phyloP scores from a whole-genome alignment of 1,284 basidiomycete genomes.

The Boletus mariae region DNA sequence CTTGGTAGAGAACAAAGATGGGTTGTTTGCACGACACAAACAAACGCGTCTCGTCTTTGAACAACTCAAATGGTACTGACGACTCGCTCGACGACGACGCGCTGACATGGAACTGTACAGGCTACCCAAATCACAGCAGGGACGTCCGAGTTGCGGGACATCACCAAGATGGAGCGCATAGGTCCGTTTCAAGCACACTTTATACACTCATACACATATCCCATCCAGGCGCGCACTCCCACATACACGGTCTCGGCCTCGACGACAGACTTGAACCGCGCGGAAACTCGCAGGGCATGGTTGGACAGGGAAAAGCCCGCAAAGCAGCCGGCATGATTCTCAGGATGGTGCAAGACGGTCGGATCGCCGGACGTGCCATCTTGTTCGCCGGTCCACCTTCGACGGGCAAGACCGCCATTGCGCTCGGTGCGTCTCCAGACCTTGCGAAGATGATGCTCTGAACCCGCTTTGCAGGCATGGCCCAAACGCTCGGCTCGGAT shows the following conservation, averaged over 20 bases:
- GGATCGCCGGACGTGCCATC: conserved; percentile 93
- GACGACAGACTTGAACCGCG: conserved; percentile 90
- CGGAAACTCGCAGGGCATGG: conserved; percentile 89
- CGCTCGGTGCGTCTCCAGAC: conserved; percentile 63
- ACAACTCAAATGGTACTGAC: conserved; percentile 20
- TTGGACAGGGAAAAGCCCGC: conserved; percentile 91
- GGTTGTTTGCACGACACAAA: conserved; percentile 34
- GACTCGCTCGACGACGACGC: background rate
- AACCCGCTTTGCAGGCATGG: conserved; percentile 69
- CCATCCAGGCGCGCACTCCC: conserved; percentile 85
- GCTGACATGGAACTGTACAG: conserved; percentile 33
- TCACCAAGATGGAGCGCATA: conserved; percentile 96
- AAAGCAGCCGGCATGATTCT: conserved; percentile 97
- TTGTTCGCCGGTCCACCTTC: conserved; percentile 95
- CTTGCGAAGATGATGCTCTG: background rate
- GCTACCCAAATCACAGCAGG: conserved; percentile 70
- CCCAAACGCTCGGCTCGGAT: conserved; percentile 88
- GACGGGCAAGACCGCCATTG: conserved; percentile 97
- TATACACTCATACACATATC: background rate
- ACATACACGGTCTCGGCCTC: conserved; percentile 91
- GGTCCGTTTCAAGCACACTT: conserved; percentile 43
- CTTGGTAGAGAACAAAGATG: background rate
- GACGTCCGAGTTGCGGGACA: conserved; percentile 77
- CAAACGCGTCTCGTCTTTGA: conserved; percentile 29
- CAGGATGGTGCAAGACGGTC: conserved; percentile 95